Base-by-base conservation (phyloP, 257 asterid genomes). In the Solanum etuberosum region DNA sequence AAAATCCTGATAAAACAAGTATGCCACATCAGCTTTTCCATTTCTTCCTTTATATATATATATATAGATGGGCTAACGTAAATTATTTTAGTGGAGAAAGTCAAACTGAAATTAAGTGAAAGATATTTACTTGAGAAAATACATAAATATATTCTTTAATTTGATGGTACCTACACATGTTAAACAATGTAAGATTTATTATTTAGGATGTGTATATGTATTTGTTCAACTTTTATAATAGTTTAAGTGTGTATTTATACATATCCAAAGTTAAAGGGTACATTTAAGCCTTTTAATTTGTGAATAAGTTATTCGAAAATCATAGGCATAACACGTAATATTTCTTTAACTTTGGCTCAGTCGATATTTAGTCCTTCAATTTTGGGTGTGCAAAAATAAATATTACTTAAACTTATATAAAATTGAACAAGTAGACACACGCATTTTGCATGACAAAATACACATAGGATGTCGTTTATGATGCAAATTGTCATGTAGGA, bases 401-500 rank as follows among this genome's bases (percentile, higher is more conserved):
- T 61, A 61, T 5, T 59, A 23, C 0, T 51, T 16, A 61, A 61
- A 23, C 0, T 61, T 9, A 1, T 61, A 23, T 61, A 61, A 59
- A 61, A 0, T 61, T 61, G 3, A 67, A 67, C 1, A 65, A 65
- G 9, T 65, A 9, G 0, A 23, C 3, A 21, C 27, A 57, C 12
- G 0, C 1, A 12, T 57, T 1, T 0, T 20, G 18, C 6, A 15
- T 48, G 23, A 15, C 3, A 6, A 3, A 48, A 48, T 48, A 48
- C 21, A 48, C 3, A 0, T 14, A 48, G 1, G 23, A 48, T 46
- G 4, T 54, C n/a, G 2, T 2, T 2, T 54, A 54, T 54, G 25
- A 54, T 54, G 1, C 0, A 0, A 54, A 54, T 18, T 54, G 0
- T 1, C n/a, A 54, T 7, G 1, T 54, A 54, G 0, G 0, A 18